Percentiles rank a stretch among this genome's conserved stretches.
These are phyloP conservation scores for Mortierella sp. DNA, from an alignment of 371 early-diverging fungal genomes.

Conservation along the genomic window DNA sequence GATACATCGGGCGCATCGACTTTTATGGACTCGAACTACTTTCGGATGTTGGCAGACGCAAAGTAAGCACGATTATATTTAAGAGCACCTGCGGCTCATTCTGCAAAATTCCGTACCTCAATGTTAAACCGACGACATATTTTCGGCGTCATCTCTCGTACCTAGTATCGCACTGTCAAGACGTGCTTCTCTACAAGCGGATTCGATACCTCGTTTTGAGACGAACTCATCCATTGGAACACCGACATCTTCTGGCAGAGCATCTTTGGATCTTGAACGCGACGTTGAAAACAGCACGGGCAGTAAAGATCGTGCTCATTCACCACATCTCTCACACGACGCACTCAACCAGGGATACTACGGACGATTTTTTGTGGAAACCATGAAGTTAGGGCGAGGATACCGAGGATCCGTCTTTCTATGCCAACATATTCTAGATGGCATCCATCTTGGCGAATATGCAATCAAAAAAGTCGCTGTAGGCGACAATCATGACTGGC, in stretches of 20 bases:
- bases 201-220: neutral
- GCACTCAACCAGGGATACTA: slow-evolving; percentile 95
- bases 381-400: slow-evolving; percentile 89
- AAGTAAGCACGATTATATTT: slow-evolving; percentile 55
- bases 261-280: slow-evolving; percentile 32
- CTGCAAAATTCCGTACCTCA: no score
- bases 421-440: slow-evolving; percentile 89
- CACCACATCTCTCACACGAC: slow-evolving; percentile 54
- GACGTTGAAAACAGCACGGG: neutral
- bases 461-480: slow-evolving; percentile 96
- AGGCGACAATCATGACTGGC: slow-evolving; percentile 91
- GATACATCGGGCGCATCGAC: neutral
- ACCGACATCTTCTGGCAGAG: slow-evolving; percentile 39
- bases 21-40: slow-evolving; percentile 76
- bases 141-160: neutral
- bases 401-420: slow-evolving; percentile 91
- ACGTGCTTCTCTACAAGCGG: slow-evolving; percentile 28
- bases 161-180: slow-evolving; percentile 37
- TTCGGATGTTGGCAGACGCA: slow-evolving; percentile 66
- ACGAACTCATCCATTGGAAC: slow-evolving; percentile 24
- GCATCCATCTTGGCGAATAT: slow-evolving; percentile 85
- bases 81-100: no score
- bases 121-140: neutral
- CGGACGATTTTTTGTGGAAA: slow-evolving; percentile 91
- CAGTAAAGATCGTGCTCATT: neutral